Evolutionary conservation across 768 basidiomycete species (phyloP).

Genomic region (Pleurotus djamor): DNA sequence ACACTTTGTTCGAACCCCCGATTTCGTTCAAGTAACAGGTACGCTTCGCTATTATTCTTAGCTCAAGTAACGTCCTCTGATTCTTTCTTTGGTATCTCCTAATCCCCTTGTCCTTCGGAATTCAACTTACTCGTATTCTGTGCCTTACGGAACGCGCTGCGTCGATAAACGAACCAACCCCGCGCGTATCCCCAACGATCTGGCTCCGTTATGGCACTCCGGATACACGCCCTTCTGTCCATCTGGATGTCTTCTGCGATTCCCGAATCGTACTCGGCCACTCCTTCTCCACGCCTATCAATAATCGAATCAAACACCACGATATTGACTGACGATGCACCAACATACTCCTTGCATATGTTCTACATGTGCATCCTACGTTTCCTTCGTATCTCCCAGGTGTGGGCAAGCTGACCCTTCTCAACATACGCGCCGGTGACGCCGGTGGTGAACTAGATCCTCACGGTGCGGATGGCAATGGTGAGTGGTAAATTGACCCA

Average conservation of each 20-base stretch:
- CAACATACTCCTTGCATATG: background rate
- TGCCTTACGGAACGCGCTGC: too few species aligned
- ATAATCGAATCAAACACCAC: background rate
- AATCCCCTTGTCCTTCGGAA: too few species aligned
- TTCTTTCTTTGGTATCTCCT: too few species aligned
- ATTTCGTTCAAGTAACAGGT: constrained; percentile 73
- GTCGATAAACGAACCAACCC: too few species aligned
- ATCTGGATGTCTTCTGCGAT: background rate
- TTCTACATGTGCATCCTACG: background rate
- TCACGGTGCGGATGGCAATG: constrained; percentile 60
- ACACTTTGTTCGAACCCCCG: constrained; percentile 71
- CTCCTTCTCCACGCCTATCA: background rate
- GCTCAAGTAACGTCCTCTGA: background rate
- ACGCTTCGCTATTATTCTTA: constrained; percentile 9
- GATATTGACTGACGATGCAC: background rate
- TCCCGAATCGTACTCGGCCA: background rate
- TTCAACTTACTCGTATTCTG: background rate
- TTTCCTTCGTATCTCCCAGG: constrained; percentile 27
- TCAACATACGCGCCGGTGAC: constrained; percentile 64
- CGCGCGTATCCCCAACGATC: too few species aligned
- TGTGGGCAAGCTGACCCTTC: constrained; percentile 57
- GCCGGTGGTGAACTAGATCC: constrained; percentile 59
- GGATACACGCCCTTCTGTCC: background rate
- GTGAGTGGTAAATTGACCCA: constrained; percentile 17
- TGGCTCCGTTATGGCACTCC: background rate